Evolutionary conservation across 805 yeast species (phyloP), one percentile per base, ranked within the genome.

Genomic region (Lipomyces starkeyi): DNA sequence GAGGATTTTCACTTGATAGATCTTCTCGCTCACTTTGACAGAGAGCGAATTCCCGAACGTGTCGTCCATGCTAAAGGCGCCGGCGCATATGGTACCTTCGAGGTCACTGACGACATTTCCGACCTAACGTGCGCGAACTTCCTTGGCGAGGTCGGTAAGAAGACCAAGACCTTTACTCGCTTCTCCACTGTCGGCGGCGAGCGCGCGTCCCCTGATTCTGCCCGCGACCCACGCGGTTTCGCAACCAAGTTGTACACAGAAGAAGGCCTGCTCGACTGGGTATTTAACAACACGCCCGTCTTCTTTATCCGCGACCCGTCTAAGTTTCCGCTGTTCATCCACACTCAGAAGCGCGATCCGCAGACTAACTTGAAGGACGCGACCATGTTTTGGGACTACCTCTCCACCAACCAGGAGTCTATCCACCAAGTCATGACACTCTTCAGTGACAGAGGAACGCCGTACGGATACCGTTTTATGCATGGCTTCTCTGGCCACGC

Each of bases 121-220:
- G 90, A 87, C 73, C 74, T 87, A 63, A 82, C 85, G 25, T 60
- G 71, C 35, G 78, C 82, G 40, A 76, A 75, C 59, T 90, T 92
- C 81, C 85, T 92, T 73, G 85, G 85, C 72, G 40, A 27, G 6
- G 83, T 90, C 65, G 97, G 97, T 73, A 91, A 91, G 82, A 90
- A 87, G 80, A 91, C 97, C 47, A 86, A 85, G 77, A 84, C 88
- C 69, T 78, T 86, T 65, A 77, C 82, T 54, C 82, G 90, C 67
- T 86, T 87, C 79, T 85, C 89, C 61, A 87, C 91, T 25, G 91
- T 88, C 47, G 91, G 90, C 69, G 91, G 91, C 61, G 91, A 88
- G 78, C 79, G 79, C 73, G 91, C 90, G 61, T 82, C 89, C 53
- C 84, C 91, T 9, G 91, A 88, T 73, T 80, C 88, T 27, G 87